Base-by-base conservation (phyloP, 2,329 filamentous ascomycete genomes). In the Phaeophleospora eucalypticola region DNA sequence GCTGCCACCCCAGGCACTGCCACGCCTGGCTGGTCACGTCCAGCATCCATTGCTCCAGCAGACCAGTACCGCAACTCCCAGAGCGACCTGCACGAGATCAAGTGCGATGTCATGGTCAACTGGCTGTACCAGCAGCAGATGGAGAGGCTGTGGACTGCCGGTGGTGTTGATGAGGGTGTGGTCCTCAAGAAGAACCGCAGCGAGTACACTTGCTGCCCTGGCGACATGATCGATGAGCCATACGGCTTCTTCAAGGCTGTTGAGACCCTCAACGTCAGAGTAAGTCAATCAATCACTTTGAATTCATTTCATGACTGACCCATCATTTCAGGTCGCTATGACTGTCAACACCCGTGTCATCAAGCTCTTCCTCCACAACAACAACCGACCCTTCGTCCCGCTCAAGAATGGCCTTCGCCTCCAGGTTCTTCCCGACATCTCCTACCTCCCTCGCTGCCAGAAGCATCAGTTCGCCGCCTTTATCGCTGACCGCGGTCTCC, bases 381-480 rank as follows among this genome's bases (percentile, higher is more conserved):
- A 70, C 37, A 68, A 73, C 17, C 54, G 70, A 17, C 68, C 77
- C 14, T 82, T 77, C 53, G 78, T 86, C 8, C 80, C 82, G 8
- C 68, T 86, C 14, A 65, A 73, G 14, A 71, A 76, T 43, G 79
- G 78, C 3, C 71, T 83, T 15, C 77, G 77, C 19, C 66, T 86
- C 4, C 83, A 86, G 58, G 77, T 86, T 3, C 68, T 86, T 17
- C 76, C 76, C 2, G 75, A 74, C 40, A 75, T 84, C 46, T 68
- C 70, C 2, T 73, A 78, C 40, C 68, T 86, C 3, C 77, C 79
- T 0, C 65, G 71, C 18, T 83, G 80, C 56, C 75, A 82, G 59
- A 81, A 82, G 61, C 79, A 83, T 64, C 80, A 83, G 51, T 83
- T 81, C 58, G 80, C 78, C n/a, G 80, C 81, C 7, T 83, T 83